phyloP scores from a whole-genome alignment of 768 basidiomycete species.

The Harrya chromipes region DNA sequence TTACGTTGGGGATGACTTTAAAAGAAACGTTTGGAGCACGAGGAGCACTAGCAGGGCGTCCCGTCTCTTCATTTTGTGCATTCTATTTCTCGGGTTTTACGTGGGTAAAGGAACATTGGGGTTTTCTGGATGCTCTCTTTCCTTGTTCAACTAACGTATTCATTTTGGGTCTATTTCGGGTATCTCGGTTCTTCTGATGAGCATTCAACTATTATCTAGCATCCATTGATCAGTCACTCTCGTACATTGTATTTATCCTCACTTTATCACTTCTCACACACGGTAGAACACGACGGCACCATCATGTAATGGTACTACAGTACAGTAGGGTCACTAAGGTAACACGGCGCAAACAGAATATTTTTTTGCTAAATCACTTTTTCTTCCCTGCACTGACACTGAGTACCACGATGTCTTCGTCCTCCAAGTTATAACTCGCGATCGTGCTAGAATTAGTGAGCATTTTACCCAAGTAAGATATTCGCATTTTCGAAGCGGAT shows the following conservation, averaged over 20 bases:
- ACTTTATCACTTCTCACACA: conserved; percentile 15
- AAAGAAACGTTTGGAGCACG: conserved; percentile 25
- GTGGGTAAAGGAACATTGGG: conserved; percentile 10
- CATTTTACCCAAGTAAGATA: conserved; percentile 81
- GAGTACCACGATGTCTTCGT: conserved; percentile 80
- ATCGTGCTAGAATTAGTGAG: conserved; percentile 84
- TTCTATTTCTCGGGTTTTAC: conserved; percentile 20
- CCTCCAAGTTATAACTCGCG: conserved; percentile 86
- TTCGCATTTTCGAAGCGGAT: conserved; percentile 73
- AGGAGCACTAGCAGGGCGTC: conserved; percentile 11
- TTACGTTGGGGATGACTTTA: conserved; percentile 22
- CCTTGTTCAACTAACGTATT: neutral
- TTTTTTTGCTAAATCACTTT: conserved; percentile 39
- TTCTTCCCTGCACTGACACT: conserved; percentile 76
- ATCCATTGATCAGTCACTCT: conserved; percentile 15
- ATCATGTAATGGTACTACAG: conserved; percentile 11
- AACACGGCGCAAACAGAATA: neutral
- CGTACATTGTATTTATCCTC: conserved; percentile 16
- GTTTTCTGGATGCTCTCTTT: neutral
- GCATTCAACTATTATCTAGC: conserved; percentile 5
- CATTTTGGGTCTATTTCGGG: conserved; percentile 10
- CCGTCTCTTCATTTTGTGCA: conserved; percentile 1
- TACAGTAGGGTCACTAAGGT: conserved; percentile 4
- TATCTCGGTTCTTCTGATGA: neutral
- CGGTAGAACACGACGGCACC: conserved; percentile 11